Base-by-base conservation (phyloP, 495 filamentous ascomycete species). In the Penicillium ucsense region DNA sequence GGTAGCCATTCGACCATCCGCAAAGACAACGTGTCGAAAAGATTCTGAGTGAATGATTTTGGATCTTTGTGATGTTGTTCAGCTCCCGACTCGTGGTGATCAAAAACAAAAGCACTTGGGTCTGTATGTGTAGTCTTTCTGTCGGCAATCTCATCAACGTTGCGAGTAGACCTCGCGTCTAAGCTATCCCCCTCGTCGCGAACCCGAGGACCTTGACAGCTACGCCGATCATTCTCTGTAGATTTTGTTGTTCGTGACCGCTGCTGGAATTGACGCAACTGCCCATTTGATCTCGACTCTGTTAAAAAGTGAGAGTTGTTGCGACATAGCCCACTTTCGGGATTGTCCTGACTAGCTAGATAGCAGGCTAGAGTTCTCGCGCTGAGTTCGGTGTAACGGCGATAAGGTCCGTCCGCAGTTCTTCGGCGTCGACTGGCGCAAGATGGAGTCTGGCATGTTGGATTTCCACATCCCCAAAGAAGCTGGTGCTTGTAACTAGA, bases 1-100 rank as follows among this genome's bases (percentile, higher is more conserved):
- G 82, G 80, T 35, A 86, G 68, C 84, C 84, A 89, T 61, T 89
- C 86, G 30, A 91, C 67, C 80, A 91, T 86, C 46, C 82, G 82
- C 51, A 89, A 73, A 4, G 87, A 77, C 37, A 82, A 71, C 3
- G 88, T 88, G 51, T 84, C 83, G 55, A 91, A 90, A 3, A 92
- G 68, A 48, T 85, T 85, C 39, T 89, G 88, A 6, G 85, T 84
- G 53, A 94, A 90, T 1, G 87, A 91, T 50, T 86, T 84, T 12
- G 87, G 84, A 57, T 94, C 88, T 55, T 84, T 89, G 53, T 76
- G 73, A 6, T 67, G 63, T 38, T 80, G 75, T 75, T 77, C 38
- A 42, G 59, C 32, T 33, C 56, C 43, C 34, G 48, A 43, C 11
- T 64, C 60, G 35, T 64, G 52, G 10, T 59, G 59, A 8, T 49